Evolutionary conservation across 305 asterid species (phyloP).

Genomic region (Solanum hybrid): DNA sequence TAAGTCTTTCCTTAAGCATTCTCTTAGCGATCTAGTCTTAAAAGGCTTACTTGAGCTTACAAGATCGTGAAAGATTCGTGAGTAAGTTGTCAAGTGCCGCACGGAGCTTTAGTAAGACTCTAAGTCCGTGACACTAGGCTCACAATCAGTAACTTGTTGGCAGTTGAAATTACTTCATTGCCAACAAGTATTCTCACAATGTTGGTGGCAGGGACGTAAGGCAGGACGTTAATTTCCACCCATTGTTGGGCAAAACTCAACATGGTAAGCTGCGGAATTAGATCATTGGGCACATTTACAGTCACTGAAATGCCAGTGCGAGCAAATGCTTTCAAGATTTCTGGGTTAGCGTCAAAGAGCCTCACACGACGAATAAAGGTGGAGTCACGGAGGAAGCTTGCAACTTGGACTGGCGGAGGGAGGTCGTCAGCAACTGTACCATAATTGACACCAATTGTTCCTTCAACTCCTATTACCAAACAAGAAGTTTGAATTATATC

Average conservation of each 20-base stretch:
- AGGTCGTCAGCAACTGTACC: slow-evolving; percentile 67
- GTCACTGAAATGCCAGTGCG: slow-evolving; percentile 45
- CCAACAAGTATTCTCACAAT: slow-evolving; percentile 54
- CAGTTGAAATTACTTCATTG: slow-evolving; percentile 54
- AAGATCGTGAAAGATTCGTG: no score
- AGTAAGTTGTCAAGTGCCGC: no score
- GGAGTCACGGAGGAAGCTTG: slow-evolving; percentile 37
- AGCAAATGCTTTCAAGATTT: slow-evolving; percentile 52
- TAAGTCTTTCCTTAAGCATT: no score
- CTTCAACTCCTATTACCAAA: slow-evolving; percentile 31
- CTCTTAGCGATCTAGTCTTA: no score
- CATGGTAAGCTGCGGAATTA: slow-evolving; percentile 39
- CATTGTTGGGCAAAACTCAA: slow-evolving; percentile 39
- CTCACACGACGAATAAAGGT: slow-evolving; percentile 53
- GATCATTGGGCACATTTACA: slow-evolving; percentile 39
- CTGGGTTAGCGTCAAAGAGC: slow-evolving; percentile 46
- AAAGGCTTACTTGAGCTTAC: no score
- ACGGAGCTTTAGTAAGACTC: no score
- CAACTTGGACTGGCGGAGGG: slow-evolving; percentile 54
- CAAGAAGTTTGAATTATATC: background rate
- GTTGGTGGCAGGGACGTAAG: slow-evolving; percentile 38
- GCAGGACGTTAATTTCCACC: slow-evolving; percentile 35
- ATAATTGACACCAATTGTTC: slow-evolving; percentile 52
- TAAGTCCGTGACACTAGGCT: slow-evolving; percentile 25
- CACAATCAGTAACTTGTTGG: slow-evolving; percentile 30